phyloP scores from a whole-genome alignment of 768 basidiomycete species.

The Gloeostereum incarnatum region DNA sequence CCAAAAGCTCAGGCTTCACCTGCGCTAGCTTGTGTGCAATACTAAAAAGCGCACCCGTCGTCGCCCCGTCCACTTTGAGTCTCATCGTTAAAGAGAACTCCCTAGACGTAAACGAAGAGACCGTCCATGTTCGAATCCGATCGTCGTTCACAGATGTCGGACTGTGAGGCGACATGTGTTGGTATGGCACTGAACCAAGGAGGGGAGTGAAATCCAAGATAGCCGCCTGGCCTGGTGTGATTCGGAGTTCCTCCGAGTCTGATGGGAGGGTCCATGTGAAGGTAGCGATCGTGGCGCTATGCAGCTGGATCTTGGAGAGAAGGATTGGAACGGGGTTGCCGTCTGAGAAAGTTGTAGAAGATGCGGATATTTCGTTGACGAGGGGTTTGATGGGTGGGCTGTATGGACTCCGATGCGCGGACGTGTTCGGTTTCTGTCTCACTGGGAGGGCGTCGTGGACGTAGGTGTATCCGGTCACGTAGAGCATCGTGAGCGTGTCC shows the following conservation, averaged over 20 bases:
- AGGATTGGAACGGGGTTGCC: constrained; percentile 18
- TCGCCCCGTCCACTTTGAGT: constrained; percentile 38
- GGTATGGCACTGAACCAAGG: constrained; percentile 34
- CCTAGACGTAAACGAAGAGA: constrained; percentile 27
- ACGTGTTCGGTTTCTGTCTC: constrained; percentile 27
- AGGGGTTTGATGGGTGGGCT: constrained; percentile 48
- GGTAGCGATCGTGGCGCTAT: constrained; percentile 40
- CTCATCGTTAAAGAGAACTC: constrained; percentile 45
- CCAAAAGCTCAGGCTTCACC: constrained; percentile 28
- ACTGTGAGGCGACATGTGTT: constrained; percentile 39
- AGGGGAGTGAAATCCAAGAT: constrained; percentile 46
- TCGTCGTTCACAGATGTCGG: constrained; percentile 47
- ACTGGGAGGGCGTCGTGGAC: constrained; percentile 47
- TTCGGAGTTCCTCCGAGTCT: constrained; percentile 19
- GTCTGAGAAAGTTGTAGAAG: constrained; percentile 17
- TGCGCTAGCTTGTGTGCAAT: constrained; percentile 33
- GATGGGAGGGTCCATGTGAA: constrained; percentile 39
- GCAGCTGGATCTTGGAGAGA: constrained; percentile 30
- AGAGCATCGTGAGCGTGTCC: constrained; percentile 37
- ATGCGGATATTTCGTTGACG: constrained; percentile 30
- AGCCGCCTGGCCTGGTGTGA: constrained; percentile 41
- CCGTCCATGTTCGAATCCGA: constrained; percentile 56
- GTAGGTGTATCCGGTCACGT: constrained; percentile 41
- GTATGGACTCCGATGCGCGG: constrained; percentile 34
- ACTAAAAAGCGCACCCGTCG: constrained; percentile 47